Evolutionary conservation across 140 eudicot species (phyloP).

Genomic region (Bidens hawaiensis): DNA sequence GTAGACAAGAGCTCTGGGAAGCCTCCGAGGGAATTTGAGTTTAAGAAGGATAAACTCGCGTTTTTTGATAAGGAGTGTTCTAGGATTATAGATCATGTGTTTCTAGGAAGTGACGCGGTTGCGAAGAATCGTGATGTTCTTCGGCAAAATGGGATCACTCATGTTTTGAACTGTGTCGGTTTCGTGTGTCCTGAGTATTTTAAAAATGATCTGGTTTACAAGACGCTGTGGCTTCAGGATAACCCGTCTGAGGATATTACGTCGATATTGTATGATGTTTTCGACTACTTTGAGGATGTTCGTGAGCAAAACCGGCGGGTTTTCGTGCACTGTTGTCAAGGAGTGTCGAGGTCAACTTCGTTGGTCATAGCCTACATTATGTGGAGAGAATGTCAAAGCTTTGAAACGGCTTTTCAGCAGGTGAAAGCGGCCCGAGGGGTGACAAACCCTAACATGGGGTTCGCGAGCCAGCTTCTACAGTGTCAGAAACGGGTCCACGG

Average conservation of each 20-base stretch:
- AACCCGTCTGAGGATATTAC: constrained; percentile 94
- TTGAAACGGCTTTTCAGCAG: constrained; percentile 78
- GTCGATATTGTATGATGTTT: constrained; percentile 79
- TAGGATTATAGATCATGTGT: constrained; percentile 58
- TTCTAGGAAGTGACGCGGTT: constrained; percentile 75
- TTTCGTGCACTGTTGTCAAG: constrained; percentile 87
- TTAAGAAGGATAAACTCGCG: constrained; percentile 69
- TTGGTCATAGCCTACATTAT: constrained; percentile 89
- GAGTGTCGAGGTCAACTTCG: constrained; percentile 85
- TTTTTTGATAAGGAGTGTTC: constrained; percentile 87
- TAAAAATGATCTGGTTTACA: constrained; percentile 71
- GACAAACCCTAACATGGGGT: constrained; percentile 92
- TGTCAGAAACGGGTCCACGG: constrained; percentile 92
- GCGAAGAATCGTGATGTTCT: constrained; percentile 76
- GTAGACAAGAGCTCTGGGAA: constrained; percentile 16
- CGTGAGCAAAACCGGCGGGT: constrained; percentile 75
- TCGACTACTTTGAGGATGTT: constrained; percentile 90
- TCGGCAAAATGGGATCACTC: constrained; percentile 64
- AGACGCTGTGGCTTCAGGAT: constrained; percentile 94
- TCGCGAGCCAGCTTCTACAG: constrained; percentile 87
- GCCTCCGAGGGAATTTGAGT: constrained; percentile 60
- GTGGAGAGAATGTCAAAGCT: constrained; percentile 83
- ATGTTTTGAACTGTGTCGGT: constrained; percentile 91
- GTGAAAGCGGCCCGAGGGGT: constrained; percentile 85
- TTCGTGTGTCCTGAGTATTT: constrained; percentile 85